These are phyloP conservation scores for Draba incana DNA, from an alignment of 345 rosid genomes.

Conservation along the genomic window DNA sequence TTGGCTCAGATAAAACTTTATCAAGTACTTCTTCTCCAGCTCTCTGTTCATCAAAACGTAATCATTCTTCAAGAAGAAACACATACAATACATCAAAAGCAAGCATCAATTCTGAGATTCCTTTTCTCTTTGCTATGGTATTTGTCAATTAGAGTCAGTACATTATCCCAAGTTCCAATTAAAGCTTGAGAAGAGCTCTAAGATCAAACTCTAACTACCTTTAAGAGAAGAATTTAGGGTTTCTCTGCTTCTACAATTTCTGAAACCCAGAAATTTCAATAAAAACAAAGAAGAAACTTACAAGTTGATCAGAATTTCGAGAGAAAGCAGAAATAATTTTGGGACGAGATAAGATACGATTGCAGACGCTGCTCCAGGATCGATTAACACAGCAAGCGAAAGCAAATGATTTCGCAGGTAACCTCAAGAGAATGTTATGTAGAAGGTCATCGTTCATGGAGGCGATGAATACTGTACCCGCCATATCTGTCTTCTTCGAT, in stretches of 20 bases:
- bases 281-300: slow-evolving; percentile 19
- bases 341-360: slow-evolving; percentile 38
- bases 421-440: slow-evolving; percentile 29
- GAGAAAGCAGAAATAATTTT: slow-evolving; percentile 37
- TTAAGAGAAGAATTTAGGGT: neutral
- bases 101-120: neutral
- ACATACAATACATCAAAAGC: neutral
- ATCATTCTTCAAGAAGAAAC: neutral
- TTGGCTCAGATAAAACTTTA: slow-evolving; percentile 63
- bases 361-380: slow-evolving; percentile 40
- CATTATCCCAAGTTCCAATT: neutral
- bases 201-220: neutral
- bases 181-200: slow-evolving; percentile 5
- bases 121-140: neutral
- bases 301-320: slow-evolving; percentile 17
- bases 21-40: slow-evolving; percentile 65
- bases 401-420: slow-evolving; percentile 41
- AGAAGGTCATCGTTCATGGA: slow-evolving; percentile 39
- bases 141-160: neutral
- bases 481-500: slow-evolving; percentile 24
- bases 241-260: neutral
- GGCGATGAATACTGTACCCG: slow-evolving; percentile 16
- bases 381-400: slow-evolving; percentile 42
- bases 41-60: slow-evolving; percentile 39
- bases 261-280: neutral